A percentile compares a stretch with the other conserved stretches of the same genome.
These are phyloP conservation scores for Melampsora larici-populina DNA, from an alignment of 1,284 basidiomycete species.

Conservation along the genomic window DNA sequence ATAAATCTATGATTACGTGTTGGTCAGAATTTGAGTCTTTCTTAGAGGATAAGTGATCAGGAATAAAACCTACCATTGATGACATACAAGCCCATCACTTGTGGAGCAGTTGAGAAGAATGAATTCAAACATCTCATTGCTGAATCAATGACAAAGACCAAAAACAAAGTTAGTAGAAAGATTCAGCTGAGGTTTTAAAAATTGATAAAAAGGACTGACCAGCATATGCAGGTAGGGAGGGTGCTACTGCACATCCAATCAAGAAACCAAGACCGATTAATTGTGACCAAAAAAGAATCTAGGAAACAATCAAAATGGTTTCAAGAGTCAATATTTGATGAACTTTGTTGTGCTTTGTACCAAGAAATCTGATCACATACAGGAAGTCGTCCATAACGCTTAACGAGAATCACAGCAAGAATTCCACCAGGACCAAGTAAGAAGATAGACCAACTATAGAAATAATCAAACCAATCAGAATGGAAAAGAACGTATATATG, in stretches of 20 bases:
- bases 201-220: neutral
- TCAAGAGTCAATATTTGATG: no score
- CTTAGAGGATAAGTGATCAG: slow-evolving; percentile 45
- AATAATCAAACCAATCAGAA: no score
- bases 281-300: slow-evolving; percentile 49
- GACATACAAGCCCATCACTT: slow-evolving; percentile 46
- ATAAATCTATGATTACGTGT: slow-evolving; percentile 58
- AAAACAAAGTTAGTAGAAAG: no score
- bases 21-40: no score
- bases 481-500: no score
- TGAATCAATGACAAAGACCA: slow-evolving; percentile 44
- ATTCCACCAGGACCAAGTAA: slow-evolving; percentile 65
- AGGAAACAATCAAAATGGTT: no score
- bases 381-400: slow-evolving; percentile 63
- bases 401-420: slow-evolving; percentile 63
- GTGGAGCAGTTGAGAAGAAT: slow-evolving; percentile 63
- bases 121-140: slow-evolving; percentile 69
- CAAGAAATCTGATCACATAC: slow-evolving; percentile 53
- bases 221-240: slow-evolving; percentile 57
- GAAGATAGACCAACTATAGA: slow-evolving; percentile 65
- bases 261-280: slow-evolving; percentile 60
- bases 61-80: slow-evolving; percentile 48
- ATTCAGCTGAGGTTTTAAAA: no score
- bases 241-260: slow-evolving; percentile 61
- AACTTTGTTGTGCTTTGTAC: no score